phyloP scores from a whole-genome alignment of 768 basidiomycete genomes.

The Naematelia encephala region DNA sequence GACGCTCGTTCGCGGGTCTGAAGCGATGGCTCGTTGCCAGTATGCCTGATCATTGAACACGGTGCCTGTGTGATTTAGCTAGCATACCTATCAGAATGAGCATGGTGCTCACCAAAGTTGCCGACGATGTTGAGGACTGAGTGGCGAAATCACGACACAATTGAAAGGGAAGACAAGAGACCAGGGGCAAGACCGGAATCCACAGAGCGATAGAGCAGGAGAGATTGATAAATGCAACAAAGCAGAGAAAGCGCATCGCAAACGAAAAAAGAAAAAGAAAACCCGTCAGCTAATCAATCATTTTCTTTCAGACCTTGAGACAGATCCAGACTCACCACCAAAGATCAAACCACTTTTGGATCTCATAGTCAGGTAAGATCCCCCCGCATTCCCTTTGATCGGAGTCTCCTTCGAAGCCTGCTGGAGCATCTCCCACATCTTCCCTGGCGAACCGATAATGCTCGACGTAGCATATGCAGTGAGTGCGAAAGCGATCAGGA shows the following conservation, averaged over 20 bases:
- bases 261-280: too few relatives aligned
- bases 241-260: neutral
- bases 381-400: slow-evolving; percentile 75
- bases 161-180: neutral
- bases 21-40: slow-evolving; percentile 87
- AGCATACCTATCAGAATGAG: neutral
- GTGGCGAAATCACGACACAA: neutral
- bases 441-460: slow-evolving; percentile 67
- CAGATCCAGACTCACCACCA: slow-evolving; percentile 50
- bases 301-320: neutral
- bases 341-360: slow-evolving; percentile 76
- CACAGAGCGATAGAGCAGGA: too few relatives aligned
- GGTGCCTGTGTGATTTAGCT: slow-evolving; percentile 37
- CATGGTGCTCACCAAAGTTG: slow-evolving; percentile 58
- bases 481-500: slow-evolving; percentile 72
- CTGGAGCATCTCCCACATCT: slow-evolving; percentile 77
- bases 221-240: neutral
- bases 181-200: too few relatives aligned
- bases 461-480: slow-evolving; percentile 75
- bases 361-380: slow-evolving; percentile 78
- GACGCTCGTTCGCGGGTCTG: slow-evolving; percentile 74
- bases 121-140: slow-evolving; percentile 76
- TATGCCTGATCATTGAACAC: slow-evolving; percentile 65
- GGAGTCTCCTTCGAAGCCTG: slow-evolving; percentile 59
- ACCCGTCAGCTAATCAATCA: too few relatives aligned